Base-by-base conservation (phyloP, 1,284 basidiomycete species). In the Pterulicium gracile region DNA sequence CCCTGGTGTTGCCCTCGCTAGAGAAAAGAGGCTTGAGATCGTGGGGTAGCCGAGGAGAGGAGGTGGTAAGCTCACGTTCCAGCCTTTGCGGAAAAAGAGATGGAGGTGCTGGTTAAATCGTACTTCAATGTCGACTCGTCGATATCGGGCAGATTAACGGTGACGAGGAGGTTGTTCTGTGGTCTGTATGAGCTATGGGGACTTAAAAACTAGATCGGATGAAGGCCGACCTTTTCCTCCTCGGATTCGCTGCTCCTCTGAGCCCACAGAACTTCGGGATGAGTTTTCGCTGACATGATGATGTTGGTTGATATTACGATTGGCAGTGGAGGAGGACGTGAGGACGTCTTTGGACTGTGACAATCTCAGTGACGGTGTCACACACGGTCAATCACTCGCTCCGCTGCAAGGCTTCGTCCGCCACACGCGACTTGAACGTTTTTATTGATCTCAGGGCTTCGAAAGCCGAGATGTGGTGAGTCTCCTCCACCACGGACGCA, bases 201-300 rank as follows among this genome's bases (percentile, higher is more conserved):
- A 41, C 7, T 15, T 19, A 15, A 7, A 57, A 41, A 39, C 44
- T 15, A 55, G 48, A 15, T 27, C 19, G 27, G 7, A 41, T 32
- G 4, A 40, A 51, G 51, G 45, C 27, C n/a, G n/a, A 88, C 91
- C 73, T 92, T 92, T 49, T 74, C 74, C 42, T 79, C 70, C 18
- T 73, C 77, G 5, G 67, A 56, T 18, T 66, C 72, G 21, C 80
- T 87, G 67, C 82, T 88, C 55, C 92, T 79, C 65, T 96, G 90
- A 44, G 92, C 91, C 88, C 91, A 96, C 2, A 89, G 72, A 46
- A 94, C 70, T 67, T 95, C 89, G 40, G 92, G 90, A 65, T 92
- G 88, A 51, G 63, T 58, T 7, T 70, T 56, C 65, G 78, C 70
- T 66, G 70, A 66, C 48, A 54, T 56, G 13, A 41, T 20, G 39